These are phyloP conservation scores for Penicillium sp. DNA, from an alignment of 2,329 filamentous ascomycete species.

Conservation along the genomic window DNA sequence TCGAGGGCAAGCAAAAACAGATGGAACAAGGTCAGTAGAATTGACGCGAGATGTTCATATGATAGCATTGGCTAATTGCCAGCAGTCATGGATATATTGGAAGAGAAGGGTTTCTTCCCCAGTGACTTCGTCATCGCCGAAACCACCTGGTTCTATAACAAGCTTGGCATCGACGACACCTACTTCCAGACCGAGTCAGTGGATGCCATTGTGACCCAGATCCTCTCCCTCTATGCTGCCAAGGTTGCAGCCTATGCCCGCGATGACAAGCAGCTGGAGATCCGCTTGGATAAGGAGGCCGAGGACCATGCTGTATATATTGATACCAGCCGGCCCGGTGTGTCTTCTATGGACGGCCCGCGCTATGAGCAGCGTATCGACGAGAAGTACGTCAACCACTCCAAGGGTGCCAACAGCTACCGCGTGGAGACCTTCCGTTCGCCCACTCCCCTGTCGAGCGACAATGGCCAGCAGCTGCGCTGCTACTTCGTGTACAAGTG, in stretches of 20 bases:
- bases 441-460: constrained; percentile 71
- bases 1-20: constrained; percentile 88
- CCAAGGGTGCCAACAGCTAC: constrained; percentile 70
- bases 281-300: constrained; percentile 92
- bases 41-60: neutral
- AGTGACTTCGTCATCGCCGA: constrained; percentile 78
- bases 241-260: constrained; percentile 92
- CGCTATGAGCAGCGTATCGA: constrained; percentile 92
- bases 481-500: constrained; percentile 99
- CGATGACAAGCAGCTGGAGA: constrained; percentile 91
- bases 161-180: constrained; percentile 96
- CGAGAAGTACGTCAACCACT: constrained; percentile 88
- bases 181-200: constrained; percentile 92
- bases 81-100: constrained; percentile 75
- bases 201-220: constrained; percentile 85
- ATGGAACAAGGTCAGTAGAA: constrained; percentile 69
- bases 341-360: constrained; percentile 74
- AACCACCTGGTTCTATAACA: constrained; percentile 95
- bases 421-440: constrained; percentile 98
- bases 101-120: constrained; percentile 81
- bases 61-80: constrained; percentile 1
- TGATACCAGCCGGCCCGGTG: constrained; percentile 88
- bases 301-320: constrained; percentile 96
- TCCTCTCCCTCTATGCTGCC: constrained; percentile 93
- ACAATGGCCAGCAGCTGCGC: constrained; percentile 77